These are phyloP conservation scores for Ceratocystis huliohia DNA, from an alignment of 2,329 filamentous ascomycete genomes.

Conservation along the genomic window DNA sequence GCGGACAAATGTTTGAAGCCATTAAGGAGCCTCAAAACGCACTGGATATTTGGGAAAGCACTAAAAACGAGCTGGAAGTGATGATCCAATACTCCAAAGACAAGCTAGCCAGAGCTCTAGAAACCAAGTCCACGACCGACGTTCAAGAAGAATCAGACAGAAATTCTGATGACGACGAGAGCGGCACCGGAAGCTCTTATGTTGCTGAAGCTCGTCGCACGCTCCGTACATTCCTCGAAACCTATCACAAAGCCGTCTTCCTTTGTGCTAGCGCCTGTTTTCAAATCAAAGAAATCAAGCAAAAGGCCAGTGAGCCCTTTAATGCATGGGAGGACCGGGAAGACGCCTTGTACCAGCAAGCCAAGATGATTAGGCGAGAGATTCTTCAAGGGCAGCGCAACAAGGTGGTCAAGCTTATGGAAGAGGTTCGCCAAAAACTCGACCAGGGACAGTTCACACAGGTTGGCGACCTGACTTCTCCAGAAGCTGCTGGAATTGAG, in stretches of 20 bases:
- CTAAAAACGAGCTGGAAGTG: background rate
- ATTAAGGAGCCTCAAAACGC: background rate
- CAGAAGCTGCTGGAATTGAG: background rate
- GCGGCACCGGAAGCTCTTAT: background rate
- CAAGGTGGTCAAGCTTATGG: background rate
- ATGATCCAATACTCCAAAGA: background rate
- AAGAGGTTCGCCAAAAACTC: background rate
- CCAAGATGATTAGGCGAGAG: background rate
- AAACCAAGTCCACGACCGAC: background rate
- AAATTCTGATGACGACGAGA: background rate
- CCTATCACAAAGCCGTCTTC: constrained; percentile 72
- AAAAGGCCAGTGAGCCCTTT: constrained; percentile 36
- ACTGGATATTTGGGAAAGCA: background rate
- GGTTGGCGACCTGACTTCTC: background rate
- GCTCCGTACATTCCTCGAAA: constrained; percentile 60
- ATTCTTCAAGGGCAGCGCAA: background rate
- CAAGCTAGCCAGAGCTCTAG: background rate
- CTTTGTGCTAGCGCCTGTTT: constrained; percentile 75
- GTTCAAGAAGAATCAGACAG: background rate
- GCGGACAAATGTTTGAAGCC: background rate
- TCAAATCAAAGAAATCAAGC: constrained; percentile 62
- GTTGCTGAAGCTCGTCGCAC: background rate
- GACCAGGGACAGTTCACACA: background rate
- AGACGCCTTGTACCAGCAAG: background rate
- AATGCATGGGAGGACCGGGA: constrained; percentile 36